Evolutionary conservation across 176 grass and related monocot species (phyloP), one percentile per base, ranked within the genome.

Genomic region (Paspalum notatum): DNA sequence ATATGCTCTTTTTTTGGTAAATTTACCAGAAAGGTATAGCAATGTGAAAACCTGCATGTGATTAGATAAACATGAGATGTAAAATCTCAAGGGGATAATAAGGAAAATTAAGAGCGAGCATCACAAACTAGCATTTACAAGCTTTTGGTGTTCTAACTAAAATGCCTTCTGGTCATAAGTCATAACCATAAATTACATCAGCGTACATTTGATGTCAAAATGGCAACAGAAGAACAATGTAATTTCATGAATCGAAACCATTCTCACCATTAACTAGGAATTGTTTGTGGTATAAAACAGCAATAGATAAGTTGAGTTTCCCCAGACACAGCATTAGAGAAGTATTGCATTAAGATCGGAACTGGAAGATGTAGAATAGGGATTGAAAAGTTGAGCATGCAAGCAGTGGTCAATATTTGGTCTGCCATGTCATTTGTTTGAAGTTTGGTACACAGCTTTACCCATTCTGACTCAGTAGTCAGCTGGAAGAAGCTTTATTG

Each of bases 41-140:
- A 94, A 88, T 98, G 88, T 26, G 88, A 87, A 90, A 95, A 97
- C 94, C 94, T 93, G 86, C 70, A 89, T 63, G 43, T 72, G 62
- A 62, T 84, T 74, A 70, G 13, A 83, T 11, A 80, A 78, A 55
- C 48, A 75, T 76, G 51, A 76, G 75, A 27, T 48, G 10, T 91
- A 59, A 76, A 6, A 70, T 60, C 70, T 78, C 22, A 76, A 20
- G 26, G 47, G 18, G 15, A 59, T 67, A n/a, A 76, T 52, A 54
- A 76, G 16, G 74, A 21, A 37, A 42, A 82, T 45, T 68, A 41
- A 50, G 62, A 75, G 20, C 26, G 14, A 22, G 40, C 18, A 73
- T 1, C 27, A 39, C 60, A 69, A 78, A 60, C 38, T 50, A 78
- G 49, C 8, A 40, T 51, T 17, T 82, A 26, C 64, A 75, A 40